Evolutionary conservation across 2,329 filamentous ascomycete genomes (phyloP).

Genomic region (Diplodia corticola): DNA sequence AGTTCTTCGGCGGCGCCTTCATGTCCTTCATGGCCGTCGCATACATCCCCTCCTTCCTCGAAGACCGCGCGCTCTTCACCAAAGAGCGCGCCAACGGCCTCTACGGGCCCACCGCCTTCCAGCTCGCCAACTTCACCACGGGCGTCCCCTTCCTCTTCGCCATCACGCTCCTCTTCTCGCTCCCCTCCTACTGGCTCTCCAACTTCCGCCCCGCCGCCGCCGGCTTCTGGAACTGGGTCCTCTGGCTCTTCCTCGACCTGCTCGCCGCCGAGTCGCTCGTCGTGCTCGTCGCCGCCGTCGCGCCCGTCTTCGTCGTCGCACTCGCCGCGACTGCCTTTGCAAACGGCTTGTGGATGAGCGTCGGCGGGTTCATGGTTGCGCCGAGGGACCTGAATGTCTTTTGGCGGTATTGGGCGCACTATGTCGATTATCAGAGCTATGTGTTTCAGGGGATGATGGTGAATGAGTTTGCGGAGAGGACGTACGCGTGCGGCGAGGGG

Average conservation of each 20-base stretch:
- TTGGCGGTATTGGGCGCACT: constrained; percentile 84
- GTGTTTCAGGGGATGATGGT: constrained; percentile 94
- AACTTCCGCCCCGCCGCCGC: constrained; percentile 67
- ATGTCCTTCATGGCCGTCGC: constrained; percentile 64
- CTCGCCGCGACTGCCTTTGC: constrained; percentile 80
- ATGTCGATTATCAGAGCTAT: constrained; percentile 83
- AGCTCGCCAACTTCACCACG: constrained; percentile 78
- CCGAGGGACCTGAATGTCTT: constrained; percentile 74
- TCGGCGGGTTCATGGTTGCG: constrained; percentile 78
- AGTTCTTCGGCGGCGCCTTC: constrained; percentile 54
- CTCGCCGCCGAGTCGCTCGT: constrained; percentile 81
- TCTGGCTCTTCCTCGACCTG: constrained; percentile 85
- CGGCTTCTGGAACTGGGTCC: constrained; percentile 74
- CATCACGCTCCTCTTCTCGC: constrained; percentile 73
- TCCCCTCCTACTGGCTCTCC: constrained; percentile 76
- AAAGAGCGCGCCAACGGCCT: constrained; percentile 82
- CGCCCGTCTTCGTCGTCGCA: constrained; percentile 77
- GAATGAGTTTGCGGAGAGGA: constrained; percentile 72
- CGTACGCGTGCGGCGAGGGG: constrained; percentile 60
- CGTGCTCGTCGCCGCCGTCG: constrained; percentile 70
- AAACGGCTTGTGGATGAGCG: constrained; percentile 88
- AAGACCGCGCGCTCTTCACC: constrained; percentile 70
- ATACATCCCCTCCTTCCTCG: constrained; percentile 80
- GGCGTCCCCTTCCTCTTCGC: constrained; percentile 79
- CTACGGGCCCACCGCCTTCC: constrained; percentile 71